phyloP scores from a whole-genome alignment of 345 rosid genomes.

The Schrenkiella parvula region DNA sequence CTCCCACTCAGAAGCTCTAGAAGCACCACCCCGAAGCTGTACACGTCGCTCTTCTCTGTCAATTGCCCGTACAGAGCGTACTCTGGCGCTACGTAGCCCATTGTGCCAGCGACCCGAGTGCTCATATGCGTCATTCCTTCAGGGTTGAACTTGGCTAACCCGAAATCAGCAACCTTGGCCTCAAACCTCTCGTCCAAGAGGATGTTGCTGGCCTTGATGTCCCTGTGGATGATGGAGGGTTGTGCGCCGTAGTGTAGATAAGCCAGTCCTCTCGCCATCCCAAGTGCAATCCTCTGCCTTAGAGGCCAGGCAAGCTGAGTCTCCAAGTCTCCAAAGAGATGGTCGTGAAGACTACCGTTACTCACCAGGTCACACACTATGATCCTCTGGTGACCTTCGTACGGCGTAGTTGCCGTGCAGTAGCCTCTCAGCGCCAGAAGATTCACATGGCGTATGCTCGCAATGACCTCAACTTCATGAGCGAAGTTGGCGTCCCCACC shows the following conservation, averaged over 20 bases:
- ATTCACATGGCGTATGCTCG: slow-evolving; percentile 82
- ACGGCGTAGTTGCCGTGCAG: slow-evolving; percentile 70
- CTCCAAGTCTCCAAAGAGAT: slow-evolving; percentile 52
- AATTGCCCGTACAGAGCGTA: slow-evolving; percentile 85
- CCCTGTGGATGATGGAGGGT: slow-evolving; percentile 75
- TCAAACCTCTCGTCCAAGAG: slow-evolving; percentile 82
- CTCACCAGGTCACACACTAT: slow-evolving; percentile 80
- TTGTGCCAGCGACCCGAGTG: slow-evolving; percentile 92
- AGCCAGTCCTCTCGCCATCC: slow-evolving; percentile 84
- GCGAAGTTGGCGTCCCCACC: slow-evolving; percentile 64
- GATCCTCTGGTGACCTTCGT: slow-evolving; percentile 95
- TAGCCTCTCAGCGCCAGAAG: slow-evolving; percentile 81
- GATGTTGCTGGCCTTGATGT: slow-evolving; percentile 83
- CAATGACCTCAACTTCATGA: slow-evolving; percentile 89
- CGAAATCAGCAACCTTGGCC: slow-evolving; percentile 83
- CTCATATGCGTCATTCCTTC: slow-evolving; percentile 84
- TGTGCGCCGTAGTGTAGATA: slow-evolving; percentile 87
- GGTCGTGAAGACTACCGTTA: slow-evolving; percentile 82
- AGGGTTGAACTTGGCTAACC: slow-evolving; percentile 80
- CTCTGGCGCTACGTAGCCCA: slow-evolving; percentile 98
- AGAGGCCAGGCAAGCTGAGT: slow-evolving; percentile 70
- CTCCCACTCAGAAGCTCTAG: slow-evolving; percentile 86
- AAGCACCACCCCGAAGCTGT: slow-evolving; percentile 85
- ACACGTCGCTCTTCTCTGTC: slow-evolving; percentile 87
- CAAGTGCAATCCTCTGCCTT: slow-evolving; percentile 76